Percentiles rank a stretch among this genome's conserved stretches.
phyloP scores from a whole-genome alignment of 2,329 filamentous ascomycete species.

The Colletotrichum abscissum region DNA sequence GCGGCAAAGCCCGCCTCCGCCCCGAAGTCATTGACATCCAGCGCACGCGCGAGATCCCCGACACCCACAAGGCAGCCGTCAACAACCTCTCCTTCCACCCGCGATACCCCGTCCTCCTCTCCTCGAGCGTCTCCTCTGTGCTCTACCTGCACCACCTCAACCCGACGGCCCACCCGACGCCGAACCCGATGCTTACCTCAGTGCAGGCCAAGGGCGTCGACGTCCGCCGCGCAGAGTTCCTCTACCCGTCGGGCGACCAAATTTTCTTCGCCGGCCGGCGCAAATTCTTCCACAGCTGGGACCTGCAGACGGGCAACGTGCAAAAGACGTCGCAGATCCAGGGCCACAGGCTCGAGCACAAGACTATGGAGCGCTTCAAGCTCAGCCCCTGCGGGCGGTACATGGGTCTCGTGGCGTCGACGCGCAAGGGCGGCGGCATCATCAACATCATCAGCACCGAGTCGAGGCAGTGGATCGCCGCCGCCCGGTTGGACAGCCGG shows the following conservation, averaged over 20 bases:
- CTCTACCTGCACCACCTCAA: conserved; percentile 91
- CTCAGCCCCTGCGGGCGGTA: conserved; percentile 88
- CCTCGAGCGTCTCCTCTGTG: conserved; percentile 86
- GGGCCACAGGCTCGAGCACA: conserved; percentile 84
- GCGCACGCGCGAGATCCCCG: conserved; percentile 85
- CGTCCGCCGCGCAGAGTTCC: conserved; percentile 86
- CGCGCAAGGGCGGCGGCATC: conserved; percentile 86
- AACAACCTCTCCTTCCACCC: conserved; percentile 92
- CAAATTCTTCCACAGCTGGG: conserved; percentile 94
- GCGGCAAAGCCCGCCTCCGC: conserved; percentile 73
- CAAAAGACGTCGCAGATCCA: conserved; percentile 84
- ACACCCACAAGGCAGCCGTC: conserved; percentile 81
- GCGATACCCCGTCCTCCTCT: conserved; percentile 86
- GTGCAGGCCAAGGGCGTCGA: conserved; percentile 87
- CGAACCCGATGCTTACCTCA: conserved; percentile 91
- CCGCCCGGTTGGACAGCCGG: conserved; percentile 83
- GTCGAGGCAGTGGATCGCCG: conserved; percentile 88
- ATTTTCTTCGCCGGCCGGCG: conserved; percentile 91
- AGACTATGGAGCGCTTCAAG: conserved; percentile 90
- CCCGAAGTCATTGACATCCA: conserved; percentile 93
- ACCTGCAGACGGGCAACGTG: conserved; percentile 82
- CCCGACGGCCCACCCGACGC: conserved; percentile 77
- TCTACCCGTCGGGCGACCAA: conserved; percentile 76
- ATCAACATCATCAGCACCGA: conserved; percentile 85
- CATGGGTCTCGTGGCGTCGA: conserved; percentile 84